Evolutionary conservation across 208 protist genomes (phyloP), one percentile per base, ranked within the genome.

Genomic region (Leishmania lainsoni): DNA sequence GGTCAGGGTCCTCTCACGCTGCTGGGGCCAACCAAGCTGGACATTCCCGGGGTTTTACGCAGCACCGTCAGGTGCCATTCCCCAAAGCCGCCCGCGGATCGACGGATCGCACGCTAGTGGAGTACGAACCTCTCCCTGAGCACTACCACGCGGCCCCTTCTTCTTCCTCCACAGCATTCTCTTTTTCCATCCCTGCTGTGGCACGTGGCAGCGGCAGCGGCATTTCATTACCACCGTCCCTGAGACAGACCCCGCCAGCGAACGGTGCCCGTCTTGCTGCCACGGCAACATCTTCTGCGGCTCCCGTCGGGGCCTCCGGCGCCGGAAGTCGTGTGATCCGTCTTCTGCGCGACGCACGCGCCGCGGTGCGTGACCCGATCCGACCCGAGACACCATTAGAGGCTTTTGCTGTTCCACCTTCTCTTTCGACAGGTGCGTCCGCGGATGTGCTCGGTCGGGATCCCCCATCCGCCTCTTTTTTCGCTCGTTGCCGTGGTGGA

Each of bases 331-430:
- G 91, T 45, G 89, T 93, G 17, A 71, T 78, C 2, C 88, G 92
- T 32, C 86, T 92, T 45, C 87, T 95, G 72, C 84, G 86, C 3
- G 90, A 95, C 56, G 89, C 92, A 2, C 89, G 92, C 14, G 92
- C 92, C 12, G 77, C 87, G 3, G 90, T 93, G 79, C 81, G 81
- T 26, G 82, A 70, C 52, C 90, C 87, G 20, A 85, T 87, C 59
- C 90, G 90, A 3, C 88, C 90, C 2, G 90, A 91, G 81, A 95
- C 92, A 20, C 92, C 92, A 2, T 39, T 85, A 9, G 83, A 86
- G 49, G 80, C 75, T 29, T 54, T 81, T 3, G 66, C 56, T 12
- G 59, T 35, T 6, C 14, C 35, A 16, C 5, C 74, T 58, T 68
- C 52, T 58, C 22, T 16, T 12, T 61, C 56, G 35, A n/a, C 52